Evolutionary conservation across 306 rosid genomes (phyloP), one percentile per base, ranked within the genome.

Genomic region (Trichosanthes truncata): DNA sequence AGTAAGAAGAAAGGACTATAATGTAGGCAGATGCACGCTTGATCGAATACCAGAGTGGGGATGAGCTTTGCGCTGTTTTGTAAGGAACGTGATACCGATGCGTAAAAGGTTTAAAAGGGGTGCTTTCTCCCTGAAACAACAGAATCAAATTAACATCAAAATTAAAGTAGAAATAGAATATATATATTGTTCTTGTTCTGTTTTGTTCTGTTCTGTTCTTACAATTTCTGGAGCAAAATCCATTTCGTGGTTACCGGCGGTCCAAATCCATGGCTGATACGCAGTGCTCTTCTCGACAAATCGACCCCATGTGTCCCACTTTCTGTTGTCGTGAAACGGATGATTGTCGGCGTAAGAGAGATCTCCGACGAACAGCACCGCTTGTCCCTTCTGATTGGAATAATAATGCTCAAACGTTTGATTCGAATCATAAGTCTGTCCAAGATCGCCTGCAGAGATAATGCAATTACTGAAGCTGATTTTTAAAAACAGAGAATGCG

Each of bases 161-260:
- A 20, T 68, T 41, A 1, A 36, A 33, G 45, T 62, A 33, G 12
- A 35, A 53, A 57, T 74, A 77, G 0, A 65, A 17, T 56, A 15
- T 4, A 74, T 6, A 21, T 11, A 26, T 12, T 13, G 75, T 41
- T n/a, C n/a, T n/a, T 17, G 49, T 38, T 35, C 20, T 43, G 56
- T 26, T 43, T 21, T 21, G 41, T 29, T 5, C 41, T 17, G 49
- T 38, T 35, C 20, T 43, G 56, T 26, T 51, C 83, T n/a, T 81
- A 87, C 90, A 85, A 87, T 53, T n/a, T 85, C 7, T 4, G 88
- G 90, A 74, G 87, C 87, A 78, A 79, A 82, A 83, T 87, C 90
- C 48, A 80, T 45, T 61, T 87, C 90, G 65, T 87, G 90, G 75
- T 87, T 87, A 4, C 90, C 90, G 26, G 85, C 88, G 62, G 85